phyloP scores from a whole-genome alignment of 1,139 yeast genomes.

The Suhomyces atakaporum region DNA sequence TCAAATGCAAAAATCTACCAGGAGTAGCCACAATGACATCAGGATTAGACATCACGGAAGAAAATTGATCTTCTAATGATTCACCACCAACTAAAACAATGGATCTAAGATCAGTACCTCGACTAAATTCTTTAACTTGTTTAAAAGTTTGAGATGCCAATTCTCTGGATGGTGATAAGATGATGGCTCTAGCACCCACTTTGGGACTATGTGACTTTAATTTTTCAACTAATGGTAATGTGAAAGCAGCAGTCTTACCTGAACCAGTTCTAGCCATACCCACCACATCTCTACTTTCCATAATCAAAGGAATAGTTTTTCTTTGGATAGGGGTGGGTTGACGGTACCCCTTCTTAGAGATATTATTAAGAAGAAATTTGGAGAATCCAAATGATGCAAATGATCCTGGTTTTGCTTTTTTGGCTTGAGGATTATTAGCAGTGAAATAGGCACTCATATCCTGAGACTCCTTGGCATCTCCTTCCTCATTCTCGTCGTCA shows the following conservation, averaged over 20 bases:
- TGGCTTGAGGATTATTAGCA: slow-evolving; percentile 46
- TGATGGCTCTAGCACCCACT: slow-evolving; percentile 86
- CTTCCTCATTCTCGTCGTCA: slow-evolving; percentile 54
- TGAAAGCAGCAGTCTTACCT: slow-evolving; percentile 98
- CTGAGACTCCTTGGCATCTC: slow-evolving; percentile 24
- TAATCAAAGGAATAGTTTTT: slow-evolving; percentile 85
- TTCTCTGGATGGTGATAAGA: slow-evolving; percentile 91
- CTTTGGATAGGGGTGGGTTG: slow-evolving; percentile 98
- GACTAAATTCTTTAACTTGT: slow-evolving; percentile 85
- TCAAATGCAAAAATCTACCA: slow-evolving; percentile 92
- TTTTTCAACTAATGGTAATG: slow-evolving; percentile 88
- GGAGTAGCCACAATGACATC: slow-evolving; percentile 97
- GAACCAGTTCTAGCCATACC: slow-evolving; percentile 99
- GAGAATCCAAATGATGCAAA: slow-evolving; percentile 91
- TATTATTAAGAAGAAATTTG: slow-evolving; percentile 66
- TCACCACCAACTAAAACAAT: slow-evolving; percentile 94
- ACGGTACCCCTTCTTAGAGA: slow-evolving; percentile 81
- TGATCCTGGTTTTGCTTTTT: slow-evolving; percentile 76
- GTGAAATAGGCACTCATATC: slow-evolving; percentile 46
- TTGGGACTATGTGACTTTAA: slow-evolving; percentile 81
- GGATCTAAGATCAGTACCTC: slow-evolving; percentile 80
- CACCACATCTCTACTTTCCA: slow-evolving; percentile 90
- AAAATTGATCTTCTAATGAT: slow-evolving; percentile 91
- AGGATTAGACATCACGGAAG: slow-evolving; percentile 90
- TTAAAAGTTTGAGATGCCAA: slow-evolving; percentile 89